Evolutionary conservation across 495 filamentous ascomycete species (phyloP).

Genomic region (Aspergillus heteromorphus): DNA sequence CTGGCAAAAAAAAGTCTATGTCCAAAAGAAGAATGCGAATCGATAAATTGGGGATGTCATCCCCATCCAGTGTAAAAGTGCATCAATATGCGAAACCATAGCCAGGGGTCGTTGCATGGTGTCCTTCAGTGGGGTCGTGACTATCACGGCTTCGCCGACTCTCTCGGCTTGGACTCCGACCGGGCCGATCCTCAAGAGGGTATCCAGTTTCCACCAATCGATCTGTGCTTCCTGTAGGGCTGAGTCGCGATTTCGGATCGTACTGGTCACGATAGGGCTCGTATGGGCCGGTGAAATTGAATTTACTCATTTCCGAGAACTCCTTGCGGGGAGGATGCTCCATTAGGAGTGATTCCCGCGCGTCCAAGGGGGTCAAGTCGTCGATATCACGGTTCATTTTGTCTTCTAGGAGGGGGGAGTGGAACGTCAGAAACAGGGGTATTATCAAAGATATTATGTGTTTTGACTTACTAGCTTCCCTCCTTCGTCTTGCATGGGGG

Average conservation of each 20-base stretch:
- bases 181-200: slow-evolving; percentile 26
- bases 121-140: slow-evolving; percentile 28
- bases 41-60: slow-evolving; percentile 3
- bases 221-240: slow-evolving; percentile 35
- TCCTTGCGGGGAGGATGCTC: slow-evolving; percentile 38
- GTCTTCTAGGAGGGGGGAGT: slow-evolving; percentile 41
- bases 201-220: slow-evolving; percentile 36
- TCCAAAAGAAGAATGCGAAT: slow-evolving; percentile 10
- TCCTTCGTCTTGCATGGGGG: slow-evolving; percentile 77
- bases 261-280: slow-evolving; percentile 40
- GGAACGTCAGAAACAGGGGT: background rate
- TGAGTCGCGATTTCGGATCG: slow-evolving; percentile 20
- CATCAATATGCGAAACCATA: slow-evolving; percentile 37
- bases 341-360: slow-evolving; percentile 85
- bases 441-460: background rate
- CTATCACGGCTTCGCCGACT: slow-evolving; percentile 25
- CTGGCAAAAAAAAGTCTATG: slow-evolving; percentile 9
- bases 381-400: slow-evolving; percentile 79
- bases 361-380: slow-evolving; percentile 81
- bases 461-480: slow-evolving; percentile 69
- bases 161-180: slow-evolving; percentile 34
- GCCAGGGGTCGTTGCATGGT: slow-evolving; percentile 35
- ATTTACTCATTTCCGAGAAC: slow-evolving; percentile 42
- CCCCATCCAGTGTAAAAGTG: background rate
- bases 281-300: slow-evolving; percentile 42